These are phyloP conservation scores for Maudiozyma barnettii DNA, from an alignment of 805 yeast genomes.

Conservation along the genomic window DNA sequence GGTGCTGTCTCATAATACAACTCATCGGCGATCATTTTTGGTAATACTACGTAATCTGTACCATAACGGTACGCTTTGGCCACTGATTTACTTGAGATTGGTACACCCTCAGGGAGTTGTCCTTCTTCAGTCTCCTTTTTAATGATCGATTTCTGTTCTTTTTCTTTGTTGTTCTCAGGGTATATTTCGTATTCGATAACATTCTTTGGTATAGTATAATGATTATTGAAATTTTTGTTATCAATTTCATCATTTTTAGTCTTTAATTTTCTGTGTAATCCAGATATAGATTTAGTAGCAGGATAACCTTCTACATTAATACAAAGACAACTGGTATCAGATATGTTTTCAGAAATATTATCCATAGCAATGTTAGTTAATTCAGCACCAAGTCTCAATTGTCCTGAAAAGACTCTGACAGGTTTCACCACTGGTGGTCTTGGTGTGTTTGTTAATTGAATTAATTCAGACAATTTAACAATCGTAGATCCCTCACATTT, in stretches of 20 bases:
- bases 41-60: conserved; percentile 43
- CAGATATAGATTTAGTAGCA: conserved; percentile 29
- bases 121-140: conserved; percentile 9
- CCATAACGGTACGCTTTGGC: conserved; percentile 65
- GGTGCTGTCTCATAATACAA: conserved; percentile 35
- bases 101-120: conserved; percentile 7
- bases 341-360: conserved; percentile 7
- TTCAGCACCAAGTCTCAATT: conserved; percentile 22
- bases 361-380: conserved; percentile 1
- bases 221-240: background rate
- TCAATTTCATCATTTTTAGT: conserved; percentile 5
- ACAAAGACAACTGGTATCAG: conserved; percentile 27
- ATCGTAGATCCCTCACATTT: conserved; percentile 12
- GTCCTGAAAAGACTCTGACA: conserved; percentile 24
- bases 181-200: conserved; percentile 17
- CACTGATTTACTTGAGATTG: conserved; percentile 30
- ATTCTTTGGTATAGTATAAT: conserved; percentile 7
- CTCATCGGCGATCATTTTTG: conserved; percentile 37
- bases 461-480: conserved; percentile 12
- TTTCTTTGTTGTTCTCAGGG: conserved; percentile 11
- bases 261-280: conserved; percentile 11
- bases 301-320: conserved; percentile 56
- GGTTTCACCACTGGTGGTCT: conserved; percentile 20
- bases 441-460: conserved; percentile 11
- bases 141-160: background rate